Evolutionary conservation across 1,139 yeast genomes (phyloP), one percentile per base, ranked within the genome.

Genomic region (Hyphopichia khmerensis): DNA sequence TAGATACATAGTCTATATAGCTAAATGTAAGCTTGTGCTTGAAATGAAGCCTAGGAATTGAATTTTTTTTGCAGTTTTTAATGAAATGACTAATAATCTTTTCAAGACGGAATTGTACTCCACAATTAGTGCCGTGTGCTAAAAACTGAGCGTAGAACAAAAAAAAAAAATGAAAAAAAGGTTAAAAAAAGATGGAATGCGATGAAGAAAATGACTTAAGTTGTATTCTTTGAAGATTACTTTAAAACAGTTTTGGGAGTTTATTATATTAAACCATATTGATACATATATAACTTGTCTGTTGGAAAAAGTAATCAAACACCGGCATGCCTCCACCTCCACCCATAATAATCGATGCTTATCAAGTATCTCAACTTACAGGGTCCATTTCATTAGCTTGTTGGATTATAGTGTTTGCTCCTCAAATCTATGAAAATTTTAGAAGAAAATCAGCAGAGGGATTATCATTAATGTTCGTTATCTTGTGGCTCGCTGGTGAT

Each of bases 351-450:
- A 67, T 87, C 44, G 87, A 84, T 53, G 82, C 89, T n/a, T 81
- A 82, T 52, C 87, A 88, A 10, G 80, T 89, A 33, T 85, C 95
- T 58, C 96, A 96, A 4, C 86, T 89, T 47, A 80, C 93, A 18
- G 96, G 96, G 54, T 86, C 96, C 19, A 88, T 93, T 38, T 91
- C 98, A 15, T 79, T 93, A 36, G 96, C 97, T 16, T 93, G 98
- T 62, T 93, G 99, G 99, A 86, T 93, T 48, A 90, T 93, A 42
- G 98, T 93, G 19, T 93, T 93, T 71, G 95, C 96, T 33, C 99
- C 99, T 14, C 99, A 93, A 60, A 85, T 93, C 36, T 91, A 89
- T 62, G 97, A 93, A 60, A 91, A 91, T 42, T 90, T 87, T 60
- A 76, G 77, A 47, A 72, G 97, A 57, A 83, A 87, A 60, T 82